A percentile compares a stretch with the other conserved stretches of the same genome.
Conservation (phyloP, 1,284 basidiomycete species). For the Thelephora terrestris region DNA sequence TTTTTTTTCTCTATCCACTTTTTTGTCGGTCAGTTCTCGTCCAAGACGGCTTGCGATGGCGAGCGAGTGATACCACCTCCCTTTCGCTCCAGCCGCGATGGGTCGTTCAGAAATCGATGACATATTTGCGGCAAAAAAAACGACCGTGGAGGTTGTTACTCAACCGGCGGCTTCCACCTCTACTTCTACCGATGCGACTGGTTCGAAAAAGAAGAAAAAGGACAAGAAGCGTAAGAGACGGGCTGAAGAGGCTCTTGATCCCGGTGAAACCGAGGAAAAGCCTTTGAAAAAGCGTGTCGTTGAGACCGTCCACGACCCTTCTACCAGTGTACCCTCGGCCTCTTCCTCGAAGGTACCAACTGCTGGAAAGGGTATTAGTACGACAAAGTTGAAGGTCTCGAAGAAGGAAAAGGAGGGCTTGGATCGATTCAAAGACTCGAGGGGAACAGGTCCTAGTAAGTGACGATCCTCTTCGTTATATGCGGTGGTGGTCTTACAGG, state of each 20-base stretch:
- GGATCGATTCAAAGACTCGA: slow-evolving; percentile 63
- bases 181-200: slow-evolving; percentile 11
- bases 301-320: slow-evolving; percentile 55
- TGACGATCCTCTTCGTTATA: slow-evolving; percentile 14
- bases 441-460: slow-evolving; percentile 66
- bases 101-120: slow-evolving; percentile 67
- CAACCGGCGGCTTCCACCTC: slow-evolving; percentile 16
- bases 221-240: slow-evolving; percentile 29
- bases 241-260: slow-evolving; percentile 9
- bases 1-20: too few relatives aligned
- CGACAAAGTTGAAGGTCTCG: slow-evolving; percentile 18
- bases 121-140: slow-evolving; percentile 57
- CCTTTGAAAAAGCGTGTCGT: slow-evolving; percentile 34
- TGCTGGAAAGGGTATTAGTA: slow-evolving; percentile 8
- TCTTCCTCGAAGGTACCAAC: slow-evolving; percentile 26
- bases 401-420: slow-evolving; percentile 29
- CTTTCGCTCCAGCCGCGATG: slow-evolving; percentile 16
- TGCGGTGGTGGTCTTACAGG: slow-evolving; percentile 2
- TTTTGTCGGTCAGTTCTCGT: too few relatives aligned
- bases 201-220: slow-evolving; percentile 29
- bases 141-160: slow-evolving; percentile 18
- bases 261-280: slow-evolving; percentile 13
- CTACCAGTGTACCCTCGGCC: slow-evolving; percentile 21
- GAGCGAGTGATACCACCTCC: too few relatives aligned
- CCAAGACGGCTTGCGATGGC: too few relatives aligned